A percentile compares a stretch with the other conserved stretches of the same genome.
These are phyloP conservation scores for Juglanconis juglandina DNA, from an alignment of 2,329 filamentous ascomycete genomes.

Conservation along the genomic window DNA sequence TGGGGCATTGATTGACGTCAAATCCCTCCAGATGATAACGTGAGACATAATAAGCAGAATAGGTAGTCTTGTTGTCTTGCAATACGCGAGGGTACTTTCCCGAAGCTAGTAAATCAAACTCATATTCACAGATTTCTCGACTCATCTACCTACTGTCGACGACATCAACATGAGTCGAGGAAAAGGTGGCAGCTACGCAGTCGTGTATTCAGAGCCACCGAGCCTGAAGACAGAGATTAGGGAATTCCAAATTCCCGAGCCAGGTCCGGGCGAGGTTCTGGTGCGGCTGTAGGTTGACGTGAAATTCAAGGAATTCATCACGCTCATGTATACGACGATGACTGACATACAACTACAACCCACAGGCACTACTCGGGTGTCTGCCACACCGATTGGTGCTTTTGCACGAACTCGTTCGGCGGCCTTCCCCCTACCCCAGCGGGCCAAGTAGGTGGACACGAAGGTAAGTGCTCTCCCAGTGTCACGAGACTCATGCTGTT, in stretches of 20 bases:
- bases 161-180: not conserved
- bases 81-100: too few species aligned
- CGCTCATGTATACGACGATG: not conserved
- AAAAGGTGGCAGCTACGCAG: not conserved
- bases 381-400: conserved; percentile 1
- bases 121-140: too few species aligned
- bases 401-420: conserved; percentile 1
- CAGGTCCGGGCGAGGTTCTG: not conserved
- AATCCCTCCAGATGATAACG: too few species aligned
- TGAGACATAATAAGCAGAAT: too few species aligned
- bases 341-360: not conserved
- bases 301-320: not conserved
- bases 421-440: not conserved
- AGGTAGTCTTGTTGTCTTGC: too few species aligned
- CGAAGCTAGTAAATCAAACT: not conserved
- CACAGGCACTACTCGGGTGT: not conserved
- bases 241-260: not conserved
- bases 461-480: not conserved
- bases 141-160: not conserved
- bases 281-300: not conserved
- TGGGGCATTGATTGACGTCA: too few species aligned
- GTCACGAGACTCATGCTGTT: too few species aligned
- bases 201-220: not conserved
- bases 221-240: not conserved
- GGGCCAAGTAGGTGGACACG: not conserved